Base-by-base conservation (phyloP, 768 basidiomycete genomes). In the Rickenella mellea region DNA sequence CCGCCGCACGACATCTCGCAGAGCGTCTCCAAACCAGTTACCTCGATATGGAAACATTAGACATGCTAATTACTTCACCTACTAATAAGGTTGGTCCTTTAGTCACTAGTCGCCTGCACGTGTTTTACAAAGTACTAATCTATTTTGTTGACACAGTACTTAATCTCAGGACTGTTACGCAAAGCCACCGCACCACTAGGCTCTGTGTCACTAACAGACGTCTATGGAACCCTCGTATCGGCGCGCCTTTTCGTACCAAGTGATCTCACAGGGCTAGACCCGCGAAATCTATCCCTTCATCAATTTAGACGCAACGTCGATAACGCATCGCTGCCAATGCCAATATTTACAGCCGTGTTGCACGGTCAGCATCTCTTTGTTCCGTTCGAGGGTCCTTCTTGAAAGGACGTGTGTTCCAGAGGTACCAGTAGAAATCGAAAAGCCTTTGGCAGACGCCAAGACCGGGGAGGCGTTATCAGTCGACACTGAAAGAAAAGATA, bases 261-360 rank as follows among this genome's bases (percentile, higher is more conserved):
- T 1, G 44, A 55, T n/a, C 3, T 42, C 5, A 39, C 21, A 5
- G 37, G 41, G 0, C 48, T 60, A 24, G 47, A 56, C 39, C 47
- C 50, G 6, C 42, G 41, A 9, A 22, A 52, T 17, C 50, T 60
- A 15, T 59, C 57, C 7, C 50, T 53, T 1, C 42, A 51, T 35
- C 50, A 54, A 11, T 55, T 55, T 29, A 43, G 55, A 9, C 8
- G 36, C 10, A 33, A 48, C 14, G 37, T 52, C 25, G 56, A 56
- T 37, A 42, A 49, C 19, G 56, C 49, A 3, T 8, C 29, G 3
- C 26, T 51, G 19, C 59, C 59, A 0, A 40, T 62, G 14, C 60
- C 60, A 8, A 60, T 62, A 32, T 59, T 61, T 46, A 54, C 53
- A 6, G 50, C 52, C 10, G 48, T 61, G 12, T 48, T 51, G 5